phyloP scores from a whole-genome alignment of 2,329 filamentous ascomycete genomes.

The Paecilomyces variotii region DNA sequence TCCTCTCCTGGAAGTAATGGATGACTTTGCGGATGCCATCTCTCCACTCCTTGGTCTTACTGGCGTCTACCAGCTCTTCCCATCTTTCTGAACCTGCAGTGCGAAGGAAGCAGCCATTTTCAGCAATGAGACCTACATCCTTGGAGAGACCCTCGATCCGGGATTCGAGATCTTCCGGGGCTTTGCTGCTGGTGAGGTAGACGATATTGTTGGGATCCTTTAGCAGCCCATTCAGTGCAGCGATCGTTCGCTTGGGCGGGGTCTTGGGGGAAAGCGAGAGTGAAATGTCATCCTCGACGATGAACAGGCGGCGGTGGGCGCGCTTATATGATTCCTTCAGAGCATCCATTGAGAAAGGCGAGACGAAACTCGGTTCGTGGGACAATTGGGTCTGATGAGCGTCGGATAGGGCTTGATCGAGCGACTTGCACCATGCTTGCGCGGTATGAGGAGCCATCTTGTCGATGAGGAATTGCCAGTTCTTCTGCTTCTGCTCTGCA shows the following conservation, averaged over 20 bases:
- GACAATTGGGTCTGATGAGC: conserved; percentile 72
- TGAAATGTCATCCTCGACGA: conserved; percentile 86
- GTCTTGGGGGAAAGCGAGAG: conserved; percentile 56
- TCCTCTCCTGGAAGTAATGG: conserved; percentile 80
- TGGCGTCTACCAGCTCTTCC: conserved; percentile 65
- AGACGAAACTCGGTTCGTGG: conserved; percentile 72
- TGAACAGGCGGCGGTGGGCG: conserved; percentile 64
- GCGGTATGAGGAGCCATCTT: conserved; percentile 73
- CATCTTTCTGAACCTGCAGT: conserved; percentile 58
- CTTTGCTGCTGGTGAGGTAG: conserved; percentile 83
- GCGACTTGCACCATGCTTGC: conserved; percentile 68
- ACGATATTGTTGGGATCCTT: conserved; percentile 71
- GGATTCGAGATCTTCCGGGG: conserved; percentile 74
- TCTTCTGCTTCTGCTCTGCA: conserved; percentile 59
- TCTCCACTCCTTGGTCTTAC: conserved; percentile 68
- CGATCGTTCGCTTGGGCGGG: conserved; percentile 66
- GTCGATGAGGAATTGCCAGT: conserved; percentile 66
- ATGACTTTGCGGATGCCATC: conserved; percentile 72
- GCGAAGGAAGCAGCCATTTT: conserved; percentile 85
- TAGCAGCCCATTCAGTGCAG: conserved; percentile 68
- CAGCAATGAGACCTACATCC: conserved; percentile 76
- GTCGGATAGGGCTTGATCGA: conserved; percentile 59
- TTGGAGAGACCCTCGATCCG: conserved; percentile 63
- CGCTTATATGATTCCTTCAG: conserved; percentile 58
- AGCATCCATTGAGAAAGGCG: conserved; percentile 61